Base-by-base conservation (phyloP, 148 eudicot species). In the Heliosperma pusillum region DNA sequence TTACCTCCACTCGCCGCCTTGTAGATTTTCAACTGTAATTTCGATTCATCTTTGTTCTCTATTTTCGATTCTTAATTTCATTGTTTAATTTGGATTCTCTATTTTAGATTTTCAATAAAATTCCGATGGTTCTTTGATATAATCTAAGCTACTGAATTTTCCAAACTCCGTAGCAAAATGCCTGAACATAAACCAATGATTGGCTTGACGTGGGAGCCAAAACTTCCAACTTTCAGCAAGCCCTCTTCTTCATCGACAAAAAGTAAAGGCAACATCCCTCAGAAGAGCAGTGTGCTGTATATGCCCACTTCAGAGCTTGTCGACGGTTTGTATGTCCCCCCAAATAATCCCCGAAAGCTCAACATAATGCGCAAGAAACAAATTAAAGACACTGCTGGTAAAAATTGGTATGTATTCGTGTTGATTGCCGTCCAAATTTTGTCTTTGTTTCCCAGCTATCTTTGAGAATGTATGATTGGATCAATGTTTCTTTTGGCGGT, bases 131-230 rank as follows among this genome's bases (percentile, higher is more conserved):
- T 59, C 0, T 13, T 10, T 59, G 25, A 59, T 59, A 21, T 20
- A 21, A 21, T 22, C 64, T 59, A 24, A 59, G 27, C 27, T 59
- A 10, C 26, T 58, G 63, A 59, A 36, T 36, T 20, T 59, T 0
- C 6, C 47, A 17, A 2, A 11, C 7, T 4, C n/a, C 40, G 70
- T 56, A 42, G 27, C n/a, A 72, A 52, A 62, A 88, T 84, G 90
- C 44, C 82, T 9, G 88, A 59, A 64, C 76, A 26, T 25, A 86
- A 83, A 79, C 77, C 86, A 11, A 73, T 77, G 33, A 85, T 88
- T 3, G 97, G 97, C 26, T 81, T 93, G 11, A 84, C 88, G 74
- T 93, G 98, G 98, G 87, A 89, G 47, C 98, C 98, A 1, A 88
- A 88, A 73, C 82, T 91, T 25, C 87, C 89, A 26, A 33, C 83